Base-by-base conservation (phyloP, 2,329 filamentous ascomycete genomes). In the Triangularia setosa region DNA sequence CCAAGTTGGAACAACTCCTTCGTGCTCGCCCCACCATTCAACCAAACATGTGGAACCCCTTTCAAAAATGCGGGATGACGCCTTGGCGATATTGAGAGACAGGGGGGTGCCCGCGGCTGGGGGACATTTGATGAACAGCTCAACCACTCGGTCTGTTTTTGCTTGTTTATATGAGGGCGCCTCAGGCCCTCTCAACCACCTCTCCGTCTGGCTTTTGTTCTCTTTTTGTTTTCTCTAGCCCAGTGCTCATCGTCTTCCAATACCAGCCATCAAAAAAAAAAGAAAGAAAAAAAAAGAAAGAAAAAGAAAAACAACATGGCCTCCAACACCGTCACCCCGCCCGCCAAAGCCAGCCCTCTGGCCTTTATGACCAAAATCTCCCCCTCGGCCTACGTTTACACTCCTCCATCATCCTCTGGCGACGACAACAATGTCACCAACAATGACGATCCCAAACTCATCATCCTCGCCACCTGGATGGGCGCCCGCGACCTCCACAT, bases 361-460 rank as follows among this genome's bases (percentile, higher is more conserved):
- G 69, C 69, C 27, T 76, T 74, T 65, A 79, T 81, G 76, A 71
- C 75, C 44, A 68, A 67, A n/a, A 72, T 81, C 57, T 77, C 75
- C n/a, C 71, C 75, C 16, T 68, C 71, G 21, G 75, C 78, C 14
- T 74, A 77, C 58, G 72, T 79, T 68, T 76, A 76, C 66, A 72
- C 73, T 2, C 77, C 77, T 4, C 35, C 67, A 1, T 56, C 69
- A 1, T 12, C 63, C 11, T 27, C 66, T 28, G 1, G 4, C 55
- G 18, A 40, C 58, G 21, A 6, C 61, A 57, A 8, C 8, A 55
- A 61, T 18, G 18, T 5, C 21, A 21, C 18, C n/a, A 60, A n/a
- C 12, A 28, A 54, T 3, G 4, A 54, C 11, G 25, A 57, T 1
- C 73, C 75, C 7, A 71, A 71, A 54, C 69, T 76, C 25, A 70